Evolutionary conservation across 805 yeast species (phyloP), one percentile per base, ranked within the genome.

Genomic region (Candida nitratophila): DNA sequence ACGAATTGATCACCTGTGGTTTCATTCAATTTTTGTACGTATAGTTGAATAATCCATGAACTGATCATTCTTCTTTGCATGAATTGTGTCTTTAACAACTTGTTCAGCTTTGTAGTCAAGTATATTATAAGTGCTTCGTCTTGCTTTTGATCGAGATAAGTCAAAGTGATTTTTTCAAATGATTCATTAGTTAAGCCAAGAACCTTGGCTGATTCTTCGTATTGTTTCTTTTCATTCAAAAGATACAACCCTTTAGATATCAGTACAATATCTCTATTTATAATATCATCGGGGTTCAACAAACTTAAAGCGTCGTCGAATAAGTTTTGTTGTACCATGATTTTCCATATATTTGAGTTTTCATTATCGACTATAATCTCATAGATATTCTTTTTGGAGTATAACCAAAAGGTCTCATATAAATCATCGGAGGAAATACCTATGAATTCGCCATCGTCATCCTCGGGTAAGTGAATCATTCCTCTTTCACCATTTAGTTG

Each of bases 291-390:
- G 16, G 65, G 48, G 30, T 47, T 52, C 11, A 64, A 58, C 15
- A 78, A 58, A 1, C 58, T 50, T 39, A 86, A 64, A 0, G 96
- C 96, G 38, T 77, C 78, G 16, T 82, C 86, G 60, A 71, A 91
- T 45, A 75, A 63, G 8, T 68, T 60, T 41, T 67, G 68, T 3
- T 70, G 71, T n/a, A 81, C 57, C 53, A 81, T 60, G 0, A 76
- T 66, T 43, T 74, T 75, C 96, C 97, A 87, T 3, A 90, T 80
- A 22, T 84, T 84, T 4, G 73, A 66, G 4, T 80, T 69, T 59
- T 91, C 97, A 54, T 83, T 74, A 31, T 73, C 73, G 12, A 86
- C 67, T 10, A 83, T 71, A 7, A 93, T 63, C 58, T 93, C 99
- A 56, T 74, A 85, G 10, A 93, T 77, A 40, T 70, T 70, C 5